These are phyloP conservation scores for Vanderwaltozyma verrucispora DNA, from an alignment of 805 yeast genomes.

Conservation along the genomic window DNA sequence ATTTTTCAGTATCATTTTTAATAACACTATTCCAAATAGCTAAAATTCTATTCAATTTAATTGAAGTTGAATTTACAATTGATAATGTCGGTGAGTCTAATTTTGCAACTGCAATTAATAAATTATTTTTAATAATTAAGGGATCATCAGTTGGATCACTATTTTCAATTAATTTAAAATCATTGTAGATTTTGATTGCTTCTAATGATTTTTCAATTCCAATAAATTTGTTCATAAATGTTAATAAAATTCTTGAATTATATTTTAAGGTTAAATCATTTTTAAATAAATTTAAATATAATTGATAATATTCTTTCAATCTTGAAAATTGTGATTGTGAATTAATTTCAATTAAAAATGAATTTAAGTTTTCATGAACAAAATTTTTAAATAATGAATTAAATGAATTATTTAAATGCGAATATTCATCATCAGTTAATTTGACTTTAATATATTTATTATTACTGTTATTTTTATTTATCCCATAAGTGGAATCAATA, in stretches of 20 bases:
- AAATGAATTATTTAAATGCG: constrained; percentile 2
- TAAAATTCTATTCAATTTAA: constrained; percentile 17
- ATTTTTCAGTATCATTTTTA: constrained; percentile 4
- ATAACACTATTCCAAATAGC: constrained; percentile 26
- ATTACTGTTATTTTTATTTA: too few species aligned
- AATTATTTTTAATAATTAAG: constrained; percentile 8
- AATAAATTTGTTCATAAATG: constrained; percentile 18
- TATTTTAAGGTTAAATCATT: neutral
- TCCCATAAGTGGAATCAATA: neutral
- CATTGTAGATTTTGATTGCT: constrained; percentile 14
- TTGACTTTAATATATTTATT: too few species aligned
- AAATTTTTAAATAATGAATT: constrained; percentile 7
- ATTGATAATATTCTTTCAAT: neutral
- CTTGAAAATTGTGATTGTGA: too few species aligned
- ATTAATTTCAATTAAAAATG: constrained; percentile 8
- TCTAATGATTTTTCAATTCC: constrained; percentile 10
- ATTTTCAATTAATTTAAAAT: constrained; percentile 8
- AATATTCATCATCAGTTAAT: too few species aligned
- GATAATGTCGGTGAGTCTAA: constrained; percentile 5
- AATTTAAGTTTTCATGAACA: constrained; percentile 4
- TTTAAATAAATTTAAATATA: neutral
- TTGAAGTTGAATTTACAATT: constrained; percentile 5
- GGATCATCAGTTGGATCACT: neutral
- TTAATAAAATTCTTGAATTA: constrained; percentile 9
- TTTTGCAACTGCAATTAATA: constrained; percentile 18